These are phyloP conservation scores for Gossypium raimondii DNA, from an alignment of 345 rosid genomes.

Conservation along the genomic window DNA sequence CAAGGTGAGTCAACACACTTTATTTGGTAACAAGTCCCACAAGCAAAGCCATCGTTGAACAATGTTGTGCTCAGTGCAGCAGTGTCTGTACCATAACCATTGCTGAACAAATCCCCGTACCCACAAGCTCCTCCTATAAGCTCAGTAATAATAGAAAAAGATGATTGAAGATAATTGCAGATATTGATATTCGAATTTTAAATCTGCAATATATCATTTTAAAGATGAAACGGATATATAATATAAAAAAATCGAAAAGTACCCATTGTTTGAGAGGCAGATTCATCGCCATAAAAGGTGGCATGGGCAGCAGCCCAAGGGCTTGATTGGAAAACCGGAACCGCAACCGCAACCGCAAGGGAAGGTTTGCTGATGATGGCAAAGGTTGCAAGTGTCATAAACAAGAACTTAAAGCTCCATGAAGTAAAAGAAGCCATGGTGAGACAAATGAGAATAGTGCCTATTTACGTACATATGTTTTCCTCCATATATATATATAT, in stretches of 20 bases:
- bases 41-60: constrained; percentile 63
- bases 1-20: constrained; percentile 47
- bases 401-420: constrained; percentile 28
- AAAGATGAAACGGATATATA: not conserved
- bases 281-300: constrained; percentile 67
- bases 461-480: too few species aligned
- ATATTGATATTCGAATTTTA: not conserved
- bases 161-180: too few species aligned
- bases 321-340: constrained; percentile 32
- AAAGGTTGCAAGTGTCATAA: constrained; percentile 17
- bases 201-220: not conserved
- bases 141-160: too few species aligned
- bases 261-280: constrained; percentile 62
- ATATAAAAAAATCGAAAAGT: not conserved
- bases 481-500: not conserved
- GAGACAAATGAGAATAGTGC: too few species aligned
- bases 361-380: constrained; percentile 20
- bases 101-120: constrained; percentile 59
- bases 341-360: not conserved
- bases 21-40: constrained; percentile 72
- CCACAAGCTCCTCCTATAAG: constrained; percentile 79
- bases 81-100: constrained; percentile 62
- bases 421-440: too few species aligned
- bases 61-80: constrained; percentile 64
- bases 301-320: constrained; percentile 57